Conservation (phyloP, 208 protist genomes). For the Trypanosoma caninum region DNA sequence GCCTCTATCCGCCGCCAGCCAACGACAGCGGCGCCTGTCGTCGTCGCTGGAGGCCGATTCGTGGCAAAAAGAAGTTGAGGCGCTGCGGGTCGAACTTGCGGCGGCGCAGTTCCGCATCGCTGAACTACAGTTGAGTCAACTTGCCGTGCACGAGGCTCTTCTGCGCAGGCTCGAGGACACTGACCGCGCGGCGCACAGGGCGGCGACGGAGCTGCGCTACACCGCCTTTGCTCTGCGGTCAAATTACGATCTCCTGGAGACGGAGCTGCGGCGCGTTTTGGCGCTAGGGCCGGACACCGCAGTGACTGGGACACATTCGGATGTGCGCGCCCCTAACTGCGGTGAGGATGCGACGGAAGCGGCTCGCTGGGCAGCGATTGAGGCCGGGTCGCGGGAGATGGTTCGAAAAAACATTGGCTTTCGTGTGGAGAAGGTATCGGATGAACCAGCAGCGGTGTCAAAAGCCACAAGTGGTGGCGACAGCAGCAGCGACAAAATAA, state of each 20-base stretch:
- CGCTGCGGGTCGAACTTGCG: constrained; percentile 39
- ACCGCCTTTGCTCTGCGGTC: constrained; percentile 66
- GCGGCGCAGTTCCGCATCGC: constrained; percentile 34
- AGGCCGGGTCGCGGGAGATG: constrained; percentile 65
- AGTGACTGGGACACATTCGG: neutral
- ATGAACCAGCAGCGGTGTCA: constrained; percentile 27
- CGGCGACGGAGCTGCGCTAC: constrained; percentile 62
- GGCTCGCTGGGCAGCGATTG: constrained; percentile 46
- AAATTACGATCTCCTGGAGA: constrained; percentile 60
- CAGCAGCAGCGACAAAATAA: neutral
- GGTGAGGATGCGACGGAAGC: constrained; percentile 39
- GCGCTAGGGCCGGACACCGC: constrained; percentile 32
- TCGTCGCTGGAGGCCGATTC: neutral
- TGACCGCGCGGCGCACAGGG: constrained; percentile 44
- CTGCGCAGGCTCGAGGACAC: constrained; percentile 41
- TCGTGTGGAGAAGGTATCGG: constrained; percentile 49
- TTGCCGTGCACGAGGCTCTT: constrained; percentile 20
- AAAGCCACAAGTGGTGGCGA: constrained; percentile 6
- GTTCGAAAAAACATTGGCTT: constrained; percentile 76
- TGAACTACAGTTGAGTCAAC: constrained; percentile 44
- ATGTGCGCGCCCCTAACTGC: too few relatives aligned
- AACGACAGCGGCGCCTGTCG: neutral
- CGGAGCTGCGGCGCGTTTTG: constrained; percentile 68
- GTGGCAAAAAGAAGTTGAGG: constrained; percentile 23
- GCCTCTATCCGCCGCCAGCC: too few relatives aligned